Conservation (phyloP, 371 early-diverging fungal species). For the Lichtheimia corymbifera region DNA sequence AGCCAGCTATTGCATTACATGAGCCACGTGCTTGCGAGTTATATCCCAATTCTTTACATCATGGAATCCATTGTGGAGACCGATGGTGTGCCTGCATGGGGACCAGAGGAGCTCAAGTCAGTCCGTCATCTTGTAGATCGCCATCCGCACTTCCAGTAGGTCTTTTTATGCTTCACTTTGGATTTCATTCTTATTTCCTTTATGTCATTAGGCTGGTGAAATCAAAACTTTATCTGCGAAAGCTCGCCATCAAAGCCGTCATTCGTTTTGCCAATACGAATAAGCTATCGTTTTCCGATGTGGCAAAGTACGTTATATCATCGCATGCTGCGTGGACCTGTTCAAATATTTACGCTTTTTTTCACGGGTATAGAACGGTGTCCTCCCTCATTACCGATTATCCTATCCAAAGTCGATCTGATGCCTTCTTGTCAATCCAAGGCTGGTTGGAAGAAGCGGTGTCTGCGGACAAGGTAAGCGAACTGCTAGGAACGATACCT, state of each 20-base stretch:
- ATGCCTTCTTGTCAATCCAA: slow-evolving; percentile 24
- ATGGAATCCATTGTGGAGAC: slow-evolving; percentile 40
- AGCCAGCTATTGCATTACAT: slow-evolving; percentile 43
- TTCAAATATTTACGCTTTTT: background rate
- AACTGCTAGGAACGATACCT: background rate
- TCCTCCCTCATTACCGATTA: slow-evolving; percentile 39
- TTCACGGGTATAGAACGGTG: slow-evolving; percentile 24
- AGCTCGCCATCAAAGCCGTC: slow-evolving; percentile 30
- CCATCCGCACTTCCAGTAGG: slow-evolving; percentile 47
- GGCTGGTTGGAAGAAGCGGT: slow-evolving; percentile 29
- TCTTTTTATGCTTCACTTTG: background rate
- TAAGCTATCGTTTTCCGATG: slow-evolving; percentile 40
- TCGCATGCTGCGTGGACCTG: background rate
- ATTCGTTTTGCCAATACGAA: slow-evolving; percentile 23
- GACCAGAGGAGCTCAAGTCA: slow-evolving; percentile 48
- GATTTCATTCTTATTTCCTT: background rate
- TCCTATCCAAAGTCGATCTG: slow-evolving; percentile 22
- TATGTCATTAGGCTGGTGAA: slow-evolving; percentile 24
- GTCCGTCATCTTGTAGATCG: slow-evolving; percentile 42
- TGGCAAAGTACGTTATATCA: slow-evolving; percentile 37
- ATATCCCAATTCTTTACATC: slow-evolving; percentile 39
- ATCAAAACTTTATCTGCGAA: slow-evolving; percentile 37
- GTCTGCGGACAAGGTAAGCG: slow-evolving; percentile 25
- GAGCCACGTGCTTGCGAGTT: slow-evolving; percentile 37
- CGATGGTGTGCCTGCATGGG: slow-evolving; percentile 29